Percentiles rank a stretch among this genome's conserved stretches.
Evolutionary conservation across 1,139 yeast genomes (phyloP).

Genomic region (Barnettozyma hawaiiensis): DNA sequence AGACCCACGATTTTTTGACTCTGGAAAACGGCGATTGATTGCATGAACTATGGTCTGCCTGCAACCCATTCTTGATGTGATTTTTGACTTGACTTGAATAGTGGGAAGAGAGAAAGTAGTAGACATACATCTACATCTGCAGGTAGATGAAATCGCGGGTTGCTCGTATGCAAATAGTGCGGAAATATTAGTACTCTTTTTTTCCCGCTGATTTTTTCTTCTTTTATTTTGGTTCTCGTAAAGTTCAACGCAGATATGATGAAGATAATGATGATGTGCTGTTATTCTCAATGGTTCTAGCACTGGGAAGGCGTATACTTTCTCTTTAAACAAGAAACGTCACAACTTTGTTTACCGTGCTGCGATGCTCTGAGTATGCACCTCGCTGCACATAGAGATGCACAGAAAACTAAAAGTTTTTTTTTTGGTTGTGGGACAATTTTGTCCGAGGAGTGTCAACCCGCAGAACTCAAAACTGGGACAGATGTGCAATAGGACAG

Average conservation of each 20-base stretch:
- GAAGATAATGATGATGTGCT: no score
- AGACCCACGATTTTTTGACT: no score
- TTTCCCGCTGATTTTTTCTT: not conserved
- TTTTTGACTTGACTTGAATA: not conserved
- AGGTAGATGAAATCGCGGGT: not conserved
- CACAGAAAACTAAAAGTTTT: conserved; percentile 1
- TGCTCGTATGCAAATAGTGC: not conserved
- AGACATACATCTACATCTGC: no score
- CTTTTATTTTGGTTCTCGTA: no score
- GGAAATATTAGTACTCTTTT: no score
- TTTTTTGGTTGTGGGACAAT: not conserved
- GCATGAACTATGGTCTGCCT: no score
- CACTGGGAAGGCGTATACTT: not conserved
- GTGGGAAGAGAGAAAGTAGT: no score
- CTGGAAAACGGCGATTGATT: no score
- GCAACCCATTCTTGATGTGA: not conserved
- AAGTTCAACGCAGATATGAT: no score
- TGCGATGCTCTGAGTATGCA: not conserved
- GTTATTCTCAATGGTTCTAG: no score
- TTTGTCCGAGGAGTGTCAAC: conserved; percentile 3
- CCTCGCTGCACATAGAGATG: not conserved
- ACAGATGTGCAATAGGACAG: not conserved
- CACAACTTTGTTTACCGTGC: not conserved
- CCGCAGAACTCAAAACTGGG: not conserved
- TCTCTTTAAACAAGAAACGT: not conserved